Percentiles rank a stretch among this genome's conserved stretches.
These are phyloP conservation scores for Magnaporthiopsis poae DNA, from an alignment of 2,329 filamentous ascomycete species.

Conservation along the genomic window DNA sequence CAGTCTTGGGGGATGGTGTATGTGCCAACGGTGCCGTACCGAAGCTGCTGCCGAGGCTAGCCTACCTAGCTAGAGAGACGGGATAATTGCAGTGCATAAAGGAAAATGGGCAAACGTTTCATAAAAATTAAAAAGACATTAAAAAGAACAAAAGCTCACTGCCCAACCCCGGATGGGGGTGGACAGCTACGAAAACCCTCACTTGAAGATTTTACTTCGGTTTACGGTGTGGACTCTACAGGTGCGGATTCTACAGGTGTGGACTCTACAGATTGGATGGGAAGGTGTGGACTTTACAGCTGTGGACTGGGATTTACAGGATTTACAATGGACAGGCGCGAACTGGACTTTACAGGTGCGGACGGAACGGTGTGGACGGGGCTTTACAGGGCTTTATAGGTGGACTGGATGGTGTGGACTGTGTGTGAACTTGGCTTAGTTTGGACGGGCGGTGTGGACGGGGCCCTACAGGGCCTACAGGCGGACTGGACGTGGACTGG, in stretches of 20 bases:
- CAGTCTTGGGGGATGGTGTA: constrained; percentile 78
- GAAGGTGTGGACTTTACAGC: too few species aligned
- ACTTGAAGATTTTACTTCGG: neutral
- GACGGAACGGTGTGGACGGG: too few species aligned
- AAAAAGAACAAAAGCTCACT: neutral
- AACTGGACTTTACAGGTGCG: too few species aligned
- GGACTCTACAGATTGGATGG: neutral
- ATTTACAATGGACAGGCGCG: too few species aligned
- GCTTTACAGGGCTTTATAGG: too few species aligned
- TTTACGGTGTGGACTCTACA: neutral
- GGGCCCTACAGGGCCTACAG: too few species aligned
- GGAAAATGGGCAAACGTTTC: neutral
- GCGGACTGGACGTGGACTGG: too few species aligned
- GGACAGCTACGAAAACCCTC: neutral
- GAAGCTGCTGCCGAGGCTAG: constrained; percentile 43
- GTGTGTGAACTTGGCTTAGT: too few species aligned
- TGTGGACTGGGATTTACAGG: too few species aligned
- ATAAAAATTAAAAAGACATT: neutral
- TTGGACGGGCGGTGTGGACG: too few species aligned
- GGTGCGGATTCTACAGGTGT: too few species aligned
- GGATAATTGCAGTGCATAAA: neutral
- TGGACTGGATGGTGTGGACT: too few species aligned
- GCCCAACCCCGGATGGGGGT: neutral
- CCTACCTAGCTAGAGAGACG: constrained; percentile 3
- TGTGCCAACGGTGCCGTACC: constrained; percentile 70